Base-by-base conservation (phyloP, 805 yeast genomes). In the Wickerhamiella bombiphila region DNA sequence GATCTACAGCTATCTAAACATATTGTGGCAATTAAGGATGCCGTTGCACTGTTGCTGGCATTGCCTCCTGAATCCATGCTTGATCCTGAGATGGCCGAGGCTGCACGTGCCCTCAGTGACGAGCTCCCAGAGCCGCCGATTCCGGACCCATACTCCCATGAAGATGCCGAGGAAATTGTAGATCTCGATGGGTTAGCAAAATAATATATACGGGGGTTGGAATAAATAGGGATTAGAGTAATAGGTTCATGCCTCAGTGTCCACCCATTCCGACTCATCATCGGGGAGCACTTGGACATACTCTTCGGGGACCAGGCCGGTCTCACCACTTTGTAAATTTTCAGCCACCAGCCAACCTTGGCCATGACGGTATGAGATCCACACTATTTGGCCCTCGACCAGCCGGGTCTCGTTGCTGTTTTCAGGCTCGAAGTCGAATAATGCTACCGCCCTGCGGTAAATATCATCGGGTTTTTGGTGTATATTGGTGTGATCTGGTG, bases 291-390 rank as follows among this genome's bases (percentile, higher is more conserved):
- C 53, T 37, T 80, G 78, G 22, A 91, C 95, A 51, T 86, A 91
- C 50, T 81, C 95, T 51, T 86, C 94, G 1, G 98, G 98, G 4
- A 91, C 93, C 36, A 91, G 69, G 2, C 98, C 98, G 9, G 93
- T 80, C 44, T 76, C 79, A 1, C 82, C 83, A 2, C 79, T 68
- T 20, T 53, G 65, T 1, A 81, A 77, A 51, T 83, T 85, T 42
- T 68, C 68, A 0, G 96, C 97, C 36, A 91, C 96, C 3, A 91
- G 68, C 99, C 98, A 91, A 5, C 99, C 99, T 56, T 88, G 96
- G 19, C 97, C 97, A 56, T 88, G 94, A 40, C 93, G 72, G 56
- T 86, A 88, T 42, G 78, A 74, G 22, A 91, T 79, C 71, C 85
- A 77, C 2, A 91, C 72, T 11, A 72, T 57, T 58, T 91, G 96